phyloP scores from a whole-genome alignment of 2,329 filamentous ascomycete species.

The Ophiocordyceps polyrhachis-furcata region DNA sequence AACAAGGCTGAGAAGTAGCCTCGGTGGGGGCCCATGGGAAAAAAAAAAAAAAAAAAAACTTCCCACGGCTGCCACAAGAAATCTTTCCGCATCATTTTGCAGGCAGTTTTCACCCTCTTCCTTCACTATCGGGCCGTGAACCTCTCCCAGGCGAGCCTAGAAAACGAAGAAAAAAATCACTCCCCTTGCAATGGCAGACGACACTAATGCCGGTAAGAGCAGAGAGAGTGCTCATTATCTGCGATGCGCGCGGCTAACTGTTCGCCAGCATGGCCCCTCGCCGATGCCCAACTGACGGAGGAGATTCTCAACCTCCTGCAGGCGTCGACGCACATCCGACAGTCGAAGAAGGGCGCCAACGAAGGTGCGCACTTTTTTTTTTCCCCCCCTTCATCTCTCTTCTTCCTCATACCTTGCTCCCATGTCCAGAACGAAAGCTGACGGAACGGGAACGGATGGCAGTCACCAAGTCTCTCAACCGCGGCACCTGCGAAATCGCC shows the following conservation, averaged over 20 bases:
- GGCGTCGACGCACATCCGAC: slow-evolving; percentile 44
- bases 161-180: background rate
- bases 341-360: slow-evolving; percentile 82
- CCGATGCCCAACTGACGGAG: slow-evolving; percentile 56
- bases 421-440: too few species aligned
- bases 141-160: slow-evolving; percentile 23
- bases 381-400: too few species aligned
- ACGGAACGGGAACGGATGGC: too few species aligned
- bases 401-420: too few species aligned
- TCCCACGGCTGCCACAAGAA: too few species aligned
- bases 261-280: slow-evolving; percentile 45
- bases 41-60: background rate
- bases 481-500: slow-evolving; percentile 77
- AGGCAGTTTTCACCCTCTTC: background rate
- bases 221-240: too few species aligned
- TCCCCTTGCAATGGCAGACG: slow-evolving; percentile 8
- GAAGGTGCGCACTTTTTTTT: slow-evolving; percentile 28
- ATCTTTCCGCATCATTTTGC: background rate
- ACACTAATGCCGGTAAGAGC: slow-evolving; percentile 7
- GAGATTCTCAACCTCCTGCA: slow-evolving; percentile 71
- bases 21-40: background rate
- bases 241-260: background rate
- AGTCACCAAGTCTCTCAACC: slow-evolving; percentile 70
- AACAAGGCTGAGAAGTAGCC: background rate
- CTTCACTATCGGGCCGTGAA: slow-evolving; percentile 29